phyloP scores from a whole-genome alignment of 441 rosid species.

The Bruguiera hainesii region DNA sequence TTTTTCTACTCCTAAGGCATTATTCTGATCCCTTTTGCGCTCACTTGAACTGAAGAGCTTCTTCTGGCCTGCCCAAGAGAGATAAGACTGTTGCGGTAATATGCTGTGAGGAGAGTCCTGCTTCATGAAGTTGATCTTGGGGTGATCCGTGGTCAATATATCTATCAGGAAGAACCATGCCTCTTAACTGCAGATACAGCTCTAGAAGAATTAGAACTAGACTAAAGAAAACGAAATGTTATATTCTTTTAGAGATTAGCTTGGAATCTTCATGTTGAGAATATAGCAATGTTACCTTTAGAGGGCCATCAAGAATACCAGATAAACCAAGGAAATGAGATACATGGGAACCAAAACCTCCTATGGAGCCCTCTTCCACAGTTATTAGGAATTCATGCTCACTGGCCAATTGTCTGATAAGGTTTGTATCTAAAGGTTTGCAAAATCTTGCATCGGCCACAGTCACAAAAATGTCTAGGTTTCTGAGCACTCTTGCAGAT shows the following conservation, averaged over 20 bases:
- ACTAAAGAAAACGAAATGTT: neutral
- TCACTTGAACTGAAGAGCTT: slow-evolving; percentile 47
- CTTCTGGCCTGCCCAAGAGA: slow-evolving; percentile 52
- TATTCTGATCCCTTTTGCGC: neutral
- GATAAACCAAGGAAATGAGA: slow-evolving; percentile 52
- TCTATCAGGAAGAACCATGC: slow-evolving; percentile 74
- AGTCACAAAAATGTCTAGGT: slow-evolving; percentile 37
- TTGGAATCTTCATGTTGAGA: neutral
- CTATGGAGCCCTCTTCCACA: slow-evolving; percentile 65
- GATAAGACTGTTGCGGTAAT: slow-evolving; percentile 59
- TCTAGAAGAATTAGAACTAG: slow-evolving; percentile 13
- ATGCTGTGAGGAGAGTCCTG: slow-evolving; percentile 59
- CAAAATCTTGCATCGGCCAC: slow-evolving; percentile 78
- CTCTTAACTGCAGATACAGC: slow-evolving; percentile 44
- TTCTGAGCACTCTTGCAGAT: slow-evolving; percentile 46
- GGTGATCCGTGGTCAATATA: slow-evolving; percentile 68
- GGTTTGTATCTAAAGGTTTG: slow-evolving; percentile 65
- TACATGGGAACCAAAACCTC: slow-evolving; percentile 70
- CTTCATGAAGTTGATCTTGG: slow-evolving; percentile 54
- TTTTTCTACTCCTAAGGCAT: too few species aligned
- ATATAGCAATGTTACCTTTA: slow-evolving; percentile 41
- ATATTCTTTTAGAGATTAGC: neutral
- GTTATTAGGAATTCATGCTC: slow-evolving; percentile 64
- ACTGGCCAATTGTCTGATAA: slow-evolving; percentile 46
- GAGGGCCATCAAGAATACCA: slow-evolving; percentile 59